These are phyloP conservation scores for Niebla homalea DNA, from an alignment of 495 filamentous ascomycete genomes.

Conservation along the genomic window DNA sequence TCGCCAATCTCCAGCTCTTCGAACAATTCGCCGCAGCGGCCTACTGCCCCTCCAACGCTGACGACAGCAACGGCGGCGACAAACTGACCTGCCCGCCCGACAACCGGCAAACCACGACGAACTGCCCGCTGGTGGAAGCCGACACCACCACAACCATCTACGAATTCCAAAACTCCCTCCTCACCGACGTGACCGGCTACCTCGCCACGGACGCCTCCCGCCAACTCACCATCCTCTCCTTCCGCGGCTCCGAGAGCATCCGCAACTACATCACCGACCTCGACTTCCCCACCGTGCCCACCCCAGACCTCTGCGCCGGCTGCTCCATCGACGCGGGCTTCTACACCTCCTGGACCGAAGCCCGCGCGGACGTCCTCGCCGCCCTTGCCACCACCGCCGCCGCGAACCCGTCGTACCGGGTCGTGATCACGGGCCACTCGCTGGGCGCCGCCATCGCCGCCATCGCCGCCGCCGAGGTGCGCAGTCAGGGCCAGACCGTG, in stretches of 20 bases:
- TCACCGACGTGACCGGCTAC: conserved; percentile 54
- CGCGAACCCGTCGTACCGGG: conserved; percentile 34
- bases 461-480: conserved; percentile 44
- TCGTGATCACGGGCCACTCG: conserved; percentile 54
- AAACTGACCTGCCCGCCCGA: conserved; percentile 39
- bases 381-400: conserved; percentile 25
- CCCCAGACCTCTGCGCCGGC: conserved; percentile 29
- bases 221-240: conserved; percentile 49
- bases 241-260: conserved; percentile 51
- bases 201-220: conserved; percentile 53
- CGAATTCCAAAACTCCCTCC: conserved; percentile 41
- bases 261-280: conserved; percentile 56
- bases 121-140: conserved; percentile 48
- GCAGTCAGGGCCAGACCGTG: conserved; percentile 30
- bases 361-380: conserved; percentile 27
- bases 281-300: conserved; percentile 27
- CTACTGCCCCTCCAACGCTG: conserved; percentile 49
- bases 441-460: conserved; percentile 54
- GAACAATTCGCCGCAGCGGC: conserved; percentile 57
- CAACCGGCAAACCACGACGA: conserved; percentile 23
- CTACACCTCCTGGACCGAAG: conserved; percentile 37
- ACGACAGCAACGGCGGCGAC: conserved; percentile 28
- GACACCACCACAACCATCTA: conserved; percentile 39
- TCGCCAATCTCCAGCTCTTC: conserved; percentile 45
- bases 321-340: conserved; percentile 46